These are phyloP conservation scores for Fusarium sp. DNA, from an alignment of 2,329 filamentous ascomycete genomes.

Conservation along the genomic window DNA sequence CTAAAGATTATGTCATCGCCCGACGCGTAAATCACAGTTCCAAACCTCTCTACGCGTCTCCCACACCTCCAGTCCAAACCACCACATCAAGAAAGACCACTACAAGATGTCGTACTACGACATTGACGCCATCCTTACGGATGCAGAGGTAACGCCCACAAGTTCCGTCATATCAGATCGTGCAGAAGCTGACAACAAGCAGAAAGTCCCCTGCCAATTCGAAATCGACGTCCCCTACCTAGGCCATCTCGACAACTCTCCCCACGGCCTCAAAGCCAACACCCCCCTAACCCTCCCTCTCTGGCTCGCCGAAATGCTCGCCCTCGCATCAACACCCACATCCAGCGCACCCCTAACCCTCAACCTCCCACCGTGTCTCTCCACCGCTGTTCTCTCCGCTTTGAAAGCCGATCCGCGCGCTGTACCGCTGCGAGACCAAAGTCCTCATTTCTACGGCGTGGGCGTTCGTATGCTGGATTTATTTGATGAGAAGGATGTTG, in stretches of 20 bases:
- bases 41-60: constrained; percentile 38
- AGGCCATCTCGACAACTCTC: constrained; percentile 89
- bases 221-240: constrained; percentile 88
- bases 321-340: constrained; percentile 68
- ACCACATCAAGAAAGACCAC: constrained; percentile 18
- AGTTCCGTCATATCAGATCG: no score
- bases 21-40: constrained; percentile 29
- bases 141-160: constrained; percentile 71
- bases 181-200: constrained; percentile 8
- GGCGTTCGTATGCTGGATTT: constrained; percentile 88
- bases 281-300: constrained; percentile 86
- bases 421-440: constrained; percentile 84
- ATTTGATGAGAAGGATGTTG: constrained; percentile 84
- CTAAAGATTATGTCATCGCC: constrained; percentile 42
- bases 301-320: constrained; percentile 95
- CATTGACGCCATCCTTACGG: constrained; percentile 84
- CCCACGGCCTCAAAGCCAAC: constrained; percentile 79
- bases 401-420: constrained; percentile 89
- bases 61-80: not conserved
- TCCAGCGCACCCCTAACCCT: constrained; percentile 76
- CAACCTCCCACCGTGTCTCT: constrained; percentile 82
- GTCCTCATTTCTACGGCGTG: constrained; percentile 88
- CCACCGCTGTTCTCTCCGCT: constrained; percentile 84
- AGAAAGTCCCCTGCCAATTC: constrained; percentile 97
- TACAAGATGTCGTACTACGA: constrained; percentile 83